phyloP scores from a whole-genome alignment of 768 basidiomycete species.

The Leccinellum albellum region DNA sequence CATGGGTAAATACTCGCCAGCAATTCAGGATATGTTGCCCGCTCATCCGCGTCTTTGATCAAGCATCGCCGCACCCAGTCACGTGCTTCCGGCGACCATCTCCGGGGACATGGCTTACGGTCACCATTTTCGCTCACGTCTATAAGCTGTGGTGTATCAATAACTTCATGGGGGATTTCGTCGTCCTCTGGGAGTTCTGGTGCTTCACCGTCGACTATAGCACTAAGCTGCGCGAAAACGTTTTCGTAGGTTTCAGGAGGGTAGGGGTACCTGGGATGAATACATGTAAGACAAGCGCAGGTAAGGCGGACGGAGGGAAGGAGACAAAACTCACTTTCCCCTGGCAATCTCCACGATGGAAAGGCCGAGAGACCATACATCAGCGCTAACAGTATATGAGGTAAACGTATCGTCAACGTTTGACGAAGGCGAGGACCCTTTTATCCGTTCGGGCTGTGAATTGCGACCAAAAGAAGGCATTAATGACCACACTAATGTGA shows the following conservation, averaged over 20 bases:
- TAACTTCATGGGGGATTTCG: conserved; percentile 10
- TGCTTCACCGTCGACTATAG: conserved; percentile 93
- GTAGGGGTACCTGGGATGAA: conserved; percentile 67
- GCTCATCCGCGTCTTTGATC: conserved; percentile 69
- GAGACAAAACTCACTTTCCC: conserved; percentile 42
- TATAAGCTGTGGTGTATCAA: conserved; percentile 3
- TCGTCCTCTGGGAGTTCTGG: conserved; percentile 75
- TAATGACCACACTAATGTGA: not conserved
- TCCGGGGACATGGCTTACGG: conserved; percentile 13
- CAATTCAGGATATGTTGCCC: conserved; percentile 83
- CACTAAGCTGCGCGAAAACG: conserved; percentile 94
- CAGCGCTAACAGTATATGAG: conserved; percentile 92
- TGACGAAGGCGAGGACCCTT: conserved; percentile 68
- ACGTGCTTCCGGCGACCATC: conserved; percentile 48
- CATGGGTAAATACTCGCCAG: conserved; percentile 46
- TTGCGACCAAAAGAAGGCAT: not conserved
- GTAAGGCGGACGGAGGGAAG: not conserved
- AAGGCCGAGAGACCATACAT: conserved; percentile 96
- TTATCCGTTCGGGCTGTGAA: conserved; percentile 87
- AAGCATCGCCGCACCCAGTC: conserved; percentile 84
- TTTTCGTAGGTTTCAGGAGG: conserved; percentile 97
- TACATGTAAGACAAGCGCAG: not conserved
- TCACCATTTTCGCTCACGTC: conserved; percentile 14
- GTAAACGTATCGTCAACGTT: conserved; percentile 31
- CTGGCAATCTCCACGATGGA: conserved; percentile 91